Percentiles rank a stretch among this genome's conserved stretches.
phyloP scores from a whole-genome alignment of 345 rosid species.

The Gossypium raimondii region DNA sequence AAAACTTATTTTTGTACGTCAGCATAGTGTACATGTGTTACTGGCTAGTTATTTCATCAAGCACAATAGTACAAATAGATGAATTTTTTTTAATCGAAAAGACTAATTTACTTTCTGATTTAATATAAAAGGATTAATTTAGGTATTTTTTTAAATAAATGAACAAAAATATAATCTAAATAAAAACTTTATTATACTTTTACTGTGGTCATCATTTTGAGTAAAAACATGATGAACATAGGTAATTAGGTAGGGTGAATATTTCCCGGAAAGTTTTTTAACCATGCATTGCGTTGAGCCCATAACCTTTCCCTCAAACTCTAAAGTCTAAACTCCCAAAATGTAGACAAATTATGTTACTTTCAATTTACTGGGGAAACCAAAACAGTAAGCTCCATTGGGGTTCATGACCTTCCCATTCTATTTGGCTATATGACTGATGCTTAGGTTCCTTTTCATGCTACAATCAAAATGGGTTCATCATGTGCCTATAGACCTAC shows the following conservation, averaged over 20 bases:
- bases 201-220: not conserved
- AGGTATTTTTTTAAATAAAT: not conserved
- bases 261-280: not conserved
- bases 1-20: too few relatives aligned
- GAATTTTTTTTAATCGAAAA: too few relatives aligned
- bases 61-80: too few relatives aligned
- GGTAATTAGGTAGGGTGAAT: constrained; percentile 2
- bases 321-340: not conserved
- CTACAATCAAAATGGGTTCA: constrained; percentile 18
- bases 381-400: not conserved
- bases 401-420: not conserved
- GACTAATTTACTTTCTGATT: accelerated
- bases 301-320: constrained; percentile 4
- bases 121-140: accelerated
- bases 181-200: too few relatives aligned
- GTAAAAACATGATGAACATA: not conserved
- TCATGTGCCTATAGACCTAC: constrained; percentile 23
- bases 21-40: too few relatives aligned
- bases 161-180: not conserved
- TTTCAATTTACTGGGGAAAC: constrained; percentile 4
- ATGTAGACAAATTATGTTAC: not conserved
- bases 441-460: constrained; percentile 23
- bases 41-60: too few relatives aligned
- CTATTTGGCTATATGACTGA: not conserved
- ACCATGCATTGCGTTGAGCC: constrained; percentile 21